Conservation (phyloP, 1,284 basidiomycete species). For the Sanghuangporus sanghuang region DNA sequence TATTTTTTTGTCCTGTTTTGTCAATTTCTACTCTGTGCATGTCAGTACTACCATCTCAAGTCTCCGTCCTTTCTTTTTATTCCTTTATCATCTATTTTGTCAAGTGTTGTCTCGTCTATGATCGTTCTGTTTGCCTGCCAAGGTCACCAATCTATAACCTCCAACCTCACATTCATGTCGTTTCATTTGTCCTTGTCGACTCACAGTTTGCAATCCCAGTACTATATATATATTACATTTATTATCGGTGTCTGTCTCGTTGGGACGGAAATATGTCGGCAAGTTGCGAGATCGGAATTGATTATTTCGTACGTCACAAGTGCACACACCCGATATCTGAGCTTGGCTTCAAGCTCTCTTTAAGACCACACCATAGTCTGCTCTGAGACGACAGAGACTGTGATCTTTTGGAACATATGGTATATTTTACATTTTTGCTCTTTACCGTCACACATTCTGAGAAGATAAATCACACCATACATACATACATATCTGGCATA, state of each 20-base stretch:
- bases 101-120: background rate
- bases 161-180: background rate
- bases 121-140: background rate
- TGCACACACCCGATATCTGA: background rate
- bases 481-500: background rate
- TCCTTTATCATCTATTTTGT: background rate
- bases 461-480: background rate
- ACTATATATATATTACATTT: background rate
- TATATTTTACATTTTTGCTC: background rate
- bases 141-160: background rate
- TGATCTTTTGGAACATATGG: background rate
- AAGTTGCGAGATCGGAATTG: background rate
- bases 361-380: background rate
- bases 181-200: background rate
- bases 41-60: background rate
- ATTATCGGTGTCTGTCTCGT: no score
- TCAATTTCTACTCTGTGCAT: background rate
- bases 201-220: background rate
- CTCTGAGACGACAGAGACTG: background rate
- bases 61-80: conserved; percentile 1
- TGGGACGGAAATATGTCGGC: background rate
- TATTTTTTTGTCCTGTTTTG: background rate
- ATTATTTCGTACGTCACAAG: background rate
- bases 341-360: background rate
- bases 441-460: background rate